Percentiles rank a stretch among this genome's conserved stretches.
Evolutionary conservation across 2,329 filamentous ascomycete genomes (phyloP).

Genomic region (Bisporella sp.): DNA sequence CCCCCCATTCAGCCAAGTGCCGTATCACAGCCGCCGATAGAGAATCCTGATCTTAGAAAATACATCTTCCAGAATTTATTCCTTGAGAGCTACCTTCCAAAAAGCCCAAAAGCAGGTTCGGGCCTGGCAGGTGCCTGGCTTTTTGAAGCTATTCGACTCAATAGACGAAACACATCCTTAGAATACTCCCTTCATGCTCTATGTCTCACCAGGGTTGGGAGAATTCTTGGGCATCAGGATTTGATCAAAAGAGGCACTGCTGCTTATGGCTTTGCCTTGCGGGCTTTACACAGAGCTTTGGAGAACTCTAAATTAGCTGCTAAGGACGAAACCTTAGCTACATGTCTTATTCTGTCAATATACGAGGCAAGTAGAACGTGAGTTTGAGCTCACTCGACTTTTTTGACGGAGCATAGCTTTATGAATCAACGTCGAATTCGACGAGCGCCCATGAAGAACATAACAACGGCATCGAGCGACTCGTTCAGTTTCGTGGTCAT

Average conservation of each 20-base stretch:
- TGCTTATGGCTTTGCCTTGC: neutral
- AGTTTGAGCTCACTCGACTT: neutral
- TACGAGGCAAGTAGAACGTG: neutral
- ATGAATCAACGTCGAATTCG: conserved; percentile 1
- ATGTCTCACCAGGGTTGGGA: neutral
- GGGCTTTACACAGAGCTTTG: neutral
- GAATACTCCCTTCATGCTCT: conserved; percentile 1
- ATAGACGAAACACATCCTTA: neutral
- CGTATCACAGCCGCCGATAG: neutral
- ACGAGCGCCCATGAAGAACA: conserved; percentile 1
- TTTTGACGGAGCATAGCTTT: neutral
- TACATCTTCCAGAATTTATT: conserved; percentile 1
- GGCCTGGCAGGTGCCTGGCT: neutral
- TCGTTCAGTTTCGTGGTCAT: neutral
- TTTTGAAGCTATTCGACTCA: neutral
- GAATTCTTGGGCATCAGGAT: neutral
- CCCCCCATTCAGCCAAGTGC: neutral
- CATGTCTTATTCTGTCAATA: neutral
- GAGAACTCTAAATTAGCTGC: neutral
- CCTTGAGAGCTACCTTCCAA: conserved; percentile 1
- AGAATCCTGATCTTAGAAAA: neutral
- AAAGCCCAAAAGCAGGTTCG: neutral
- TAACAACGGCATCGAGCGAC: neutral
- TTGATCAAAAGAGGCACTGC: neutral
- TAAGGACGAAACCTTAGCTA: conserved; percentile 1